phyloP scores from a whole-genome alignment of 495 filamentous ascomycete genomes.

The Hyaloscypha bicolor region DNA sequence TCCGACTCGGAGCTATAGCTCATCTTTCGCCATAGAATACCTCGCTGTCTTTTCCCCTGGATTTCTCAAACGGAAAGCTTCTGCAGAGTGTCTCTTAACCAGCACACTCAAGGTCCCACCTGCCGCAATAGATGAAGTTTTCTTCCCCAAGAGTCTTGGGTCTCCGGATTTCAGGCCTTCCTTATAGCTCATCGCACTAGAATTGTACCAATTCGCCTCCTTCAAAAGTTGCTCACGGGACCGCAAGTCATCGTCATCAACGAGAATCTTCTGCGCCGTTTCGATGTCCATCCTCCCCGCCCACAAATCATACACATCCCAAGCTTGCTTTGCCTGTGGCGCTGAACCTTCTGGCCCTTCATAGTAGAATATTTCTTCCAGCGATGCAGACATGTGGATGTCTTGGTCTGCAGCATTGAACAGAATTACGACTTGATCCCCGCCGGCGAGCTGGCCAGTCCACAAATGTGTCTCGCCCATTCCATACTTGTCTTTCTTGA shows the following conservation, averaged over 20 bases:
- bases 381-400: slow-evolving; percentile 47
- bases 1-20: neutral
- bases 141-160: slow-evolving; percentile 43
- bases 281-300: slow-evolving; percentile 49
- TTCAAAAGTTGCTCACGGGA: slow-evolving; percentile 20
- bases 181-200: slow-evolving; percentile 38
- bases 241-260: slow-evolving; percentile 26
- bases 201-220: slow-evolving; percentile 36
- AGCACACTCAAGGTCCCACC: slow-evolving; percentile 38
- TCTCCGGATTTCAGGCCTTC: slow-evolving; percentile 39
- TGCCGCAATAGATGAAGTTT: slow-evolving; percentile 38
- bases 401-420: slow-evolving; percentile 44
- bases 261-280: slow-evolving; percentile 43
- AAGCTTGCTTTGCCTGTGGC: slow-evolving; percentile 37
- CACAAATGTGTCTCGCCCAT: slow-evolving; percentile 51
- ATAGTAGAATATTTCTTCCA: slow-evolving; percentile 54
- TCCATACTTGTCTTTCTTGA: slow-evolving; percentile 35
- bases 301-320: slow-evolving; percentile 60
- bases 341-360: slow-evolving; percentile 41
- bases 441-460: slow-evolving; percentile 40
- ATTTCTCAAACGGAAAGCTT: slow-evolving; percentile 44
- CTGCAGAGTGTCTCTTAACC: slow-evolving; percentile 47
- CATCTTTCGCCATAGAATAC: slow-evolving; percentile 4
- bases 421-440: slow-evolving; percentile 47
- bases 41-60: slow-evolving; percentile 27